Evolutionary conservation across 805 yeast species (phyloP).

Genomic region (Jamesozyma hellenica): DNA sequence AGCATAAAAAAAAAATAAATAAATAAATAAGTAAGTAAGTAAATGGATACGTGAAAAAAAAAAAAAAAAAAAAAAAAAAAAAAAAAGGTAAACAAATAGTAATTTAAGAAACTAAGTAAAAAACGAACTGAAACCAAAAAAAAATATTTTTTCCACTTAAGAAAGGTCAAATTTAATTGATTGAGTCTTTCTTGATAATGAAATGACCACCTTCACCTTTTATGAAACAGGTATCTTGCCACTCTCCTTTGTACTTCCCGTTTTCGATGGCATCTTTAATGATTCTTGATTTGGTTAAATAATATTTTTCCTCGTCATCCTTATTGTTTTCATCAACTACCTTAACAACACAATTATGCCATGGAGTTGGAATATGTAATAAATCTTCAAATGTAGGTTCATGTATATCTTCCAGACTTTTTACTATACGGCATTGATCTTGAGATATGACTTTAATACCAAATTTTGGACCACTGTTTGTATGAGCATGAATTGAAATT

Average conservation of each 20-base stretch:
- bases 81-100: background rate
- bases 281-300: slow-evolving; percentile 31
- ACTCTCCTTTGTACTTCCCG: slow-evolving; percentile 29
- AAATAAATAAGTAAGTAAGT: background rate
- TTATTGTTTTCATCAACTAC: background rate
- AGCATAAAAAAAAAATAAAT: background rate
- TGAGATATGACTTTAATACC: slow-evolving; percentile 42
- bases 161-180: too few species aligned
- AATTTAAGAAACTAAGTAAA: too few species aligned
- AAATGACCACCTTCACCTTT: slow-evolving; percentile 31
- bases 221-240: slow-evolving; percentile 28
- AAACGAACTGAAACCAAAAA: background rate
- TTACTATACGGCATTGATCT: slow-evolving; percentile 38
- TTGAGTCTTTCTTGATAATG: slow-evolving; percentile 3
- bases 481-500: slow-evolving; percentile 53
- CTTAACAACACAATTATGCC: slow-evolving; percentile 48
- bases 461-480: slow-evolving; percentile 49
- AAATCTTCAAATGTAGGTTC: slow-evolving; percentile 42
- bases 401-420: slow-evolving; percentile 29
- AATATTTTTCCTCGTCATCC: slow-evolving; percentile 21
- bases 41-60: background rate
- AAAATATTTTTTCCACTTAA: too few species aligned
- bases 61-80: slow-evolving; percentile 1
- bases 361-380: slow-evolving; percentile 56
- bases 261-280: slow-evolving; percentile 30